Evolutionary conservation across 352 stramenopile genomes (phyloP), one percentile per base, ranked within the genome.

Genomic region (Pythium insidiosum): DNA sequence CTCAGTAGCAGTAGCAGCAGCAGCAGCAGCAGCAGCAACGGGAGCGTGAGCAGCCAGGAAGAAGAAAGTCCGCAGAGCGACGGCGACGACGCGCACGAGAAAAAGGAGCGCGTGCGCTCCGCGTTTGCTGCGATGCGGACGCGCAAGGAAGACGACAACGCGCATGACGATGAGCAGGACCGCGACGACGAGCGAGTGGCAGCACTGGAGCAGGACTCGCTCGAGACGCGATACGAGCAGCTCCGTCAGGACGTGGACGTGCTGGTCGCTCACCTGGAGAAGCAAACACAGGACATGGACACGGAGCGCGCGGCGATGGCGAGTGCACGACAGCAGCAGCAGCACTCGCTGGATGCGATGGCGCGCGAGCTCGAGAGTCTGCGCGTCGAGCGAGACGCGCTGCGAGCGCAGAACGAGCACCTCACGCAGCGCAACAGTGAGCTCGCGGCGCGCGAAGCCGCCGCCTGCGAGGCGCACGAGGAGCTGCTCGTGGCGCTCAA

Each of bases 201-300:
- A 4, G 12, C 25, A 10, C 10, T 38, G 21, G 13, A 47, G 24
- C 19, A 29, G 15, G 35, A 15, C 9, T 33, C 28, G 28, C 15
- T 38, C 2, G 10, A 24, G 15, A 24, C 22, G 19, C 41, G 39
- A 12, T 35, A 48, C 22, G 36, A 48, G n/a, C 67, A 83, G 49
- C 63, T 86, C 2, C 61, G 72, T 47, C 58, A 71, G 35, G 70
- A 86, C 44, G 38, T 86, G 1, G 61, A 78, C 28, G 64, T 84
- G 21, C 56, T 86, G 9, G 73, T 61, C 11, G 54, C 60, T 6
- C 73, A 86, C 26, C 44, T 82, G 35, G 66, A 86, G 35, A 50
- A 56, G 16, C 68, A 79, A 26, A 61, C 61, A 18, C 47, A 42
- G 35, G 40, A 43, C 22, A 42, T 56, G 15, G 25, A 68, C 31